Conservation (phyloP, 148 eudicot genomes). For the Euryodendron excelsum region DNA sequence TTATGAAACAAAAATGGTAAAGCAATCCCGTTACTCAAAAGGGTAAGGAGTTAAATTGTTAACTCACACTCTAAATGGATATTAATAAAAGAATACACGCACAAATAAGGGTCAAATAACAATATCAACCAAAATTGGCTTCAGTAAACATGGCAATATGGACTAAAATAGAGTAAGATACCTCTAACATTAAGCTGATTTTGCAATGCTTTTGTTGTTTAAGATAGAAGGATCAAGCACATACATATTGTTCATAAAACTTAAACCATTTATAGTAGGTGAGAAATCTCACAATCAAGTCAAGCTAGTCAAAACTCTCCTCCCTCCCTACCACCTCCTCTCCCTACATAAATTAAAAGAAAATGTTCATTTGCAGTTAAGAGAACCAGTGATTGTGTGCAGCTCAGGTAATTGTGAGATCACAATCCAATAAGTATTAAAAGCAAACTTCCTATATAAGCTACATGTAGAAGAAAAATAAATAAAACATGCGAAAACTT, state of each 20-base stretch:
- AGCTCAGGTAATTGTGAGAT: neutral
- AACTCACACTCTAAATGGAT: neutral
- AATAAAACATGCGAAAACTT: neutral
- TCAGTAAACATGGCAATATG: neutral
- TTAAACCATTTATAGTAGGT: neutral
- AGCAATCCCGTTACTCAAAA: neutral
- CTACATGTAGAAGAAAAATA: neutral
- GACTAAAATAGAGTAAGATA: neutral
- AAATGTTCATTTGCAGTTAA: neutral
- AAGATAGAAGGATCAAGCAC: neutral
- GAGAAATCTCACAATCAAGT: neutral
- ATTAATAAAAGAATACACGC: neutral
- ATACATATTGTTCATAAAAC: neutral
- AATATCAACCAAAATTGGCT: neutral
- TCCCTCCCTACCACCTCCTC: neutral
- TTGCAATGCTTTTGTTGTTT: neutral
- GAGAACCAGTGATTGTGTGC: neutral
- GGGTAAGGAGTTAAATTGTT: neutral
- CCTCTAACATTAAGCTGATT: neutral
- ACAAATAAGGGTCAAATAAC: neutral
- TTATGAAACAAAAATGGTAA: neutral
- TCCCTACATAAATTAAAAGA: neutral
- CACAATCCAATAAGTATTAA: neutral
- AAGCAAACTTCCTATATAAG: neutral
- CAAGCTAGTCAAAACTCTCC: neutral